Percentiles rank a stretch among this genome's conserved stretches.
These are phyloP conservation scores for Tolypocladium guangdongense DNA, from an alignment of 2,329 filamentous ascomycete genomes.

Conservation along the genomic window DNA sequence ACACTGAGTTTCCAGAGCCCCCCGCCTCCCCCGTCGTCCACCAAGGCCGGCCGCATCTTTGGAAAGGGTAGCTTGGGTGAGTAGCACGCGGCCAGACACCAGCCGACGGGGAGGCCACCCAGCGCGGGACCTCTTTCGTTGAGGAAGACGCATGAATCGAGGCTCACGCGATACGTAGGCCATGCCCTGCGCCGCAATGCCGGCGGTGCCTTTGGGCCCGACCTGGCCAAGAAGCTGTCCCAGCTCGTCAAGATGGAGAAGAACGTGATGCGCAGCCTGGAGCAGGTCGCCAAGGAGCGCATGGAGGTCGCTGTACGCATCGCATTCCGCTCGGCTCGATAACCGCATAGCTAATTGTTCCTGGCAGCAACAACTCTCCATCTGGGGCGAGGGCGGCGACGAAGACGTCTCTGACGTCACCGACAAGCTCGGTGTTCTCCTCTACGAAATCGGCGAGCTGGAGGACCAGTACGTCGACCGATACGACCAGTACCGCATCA, in stretches of 20 bases:
- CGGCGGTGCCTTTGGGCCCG: slow-evolving; percentile 68
- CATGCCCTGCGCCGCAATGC: slow-evolving; percentile 63
- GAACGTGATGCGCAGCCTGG: slow-evolving; percentile 98
- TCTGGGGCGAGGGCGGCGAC: slow-evolving; percentile 93
- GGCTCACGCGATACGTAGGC: slow-evolving; percentile 25
- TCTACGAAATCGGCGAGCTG: slow-evolving; percentile 97
- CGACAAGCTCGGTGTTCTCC: slow-evolving; percentile 93
- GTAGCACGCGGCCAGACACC: slow-evolving; percentile 22
- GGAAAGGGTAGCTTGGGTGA: slow-evolving; percentile 76
- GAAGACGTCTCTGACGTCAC: slow-evolving; percentile 98
- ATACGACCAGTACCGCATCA: slow-evolving; percentile 98
- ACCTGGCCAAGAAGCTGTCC: slow-evolving; percentile 94
- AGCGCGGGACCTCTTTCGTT: neutral
- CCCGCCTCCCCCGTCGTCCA: slow-evolving; percentile 80
- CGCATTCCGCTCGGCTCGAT: no score
- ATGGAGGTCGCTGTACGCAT: slow-evolving; percentile 92
- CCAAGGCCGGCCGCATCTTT: slow-evolving; percentile 84
- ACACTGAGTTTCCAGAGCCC: slow-evolving; percentile 58
- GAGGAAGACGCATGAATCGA: neutral
- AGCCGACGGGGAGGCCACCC: neutral
- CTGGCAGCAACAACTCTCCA: slow-evolving; percentile 85
- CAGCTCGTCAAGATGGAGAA: slow-evolving; percentile 99
- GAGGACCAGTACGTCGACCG: slow-evolving; percentile 98
- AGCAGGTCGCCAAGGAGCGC: slow-evolving; percentile 85
- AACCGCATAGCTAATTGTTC: neutral